phyloP scores from a whole-genome alignment of 768 basidiomycete species.

The Lactarius vividus region DNA sequence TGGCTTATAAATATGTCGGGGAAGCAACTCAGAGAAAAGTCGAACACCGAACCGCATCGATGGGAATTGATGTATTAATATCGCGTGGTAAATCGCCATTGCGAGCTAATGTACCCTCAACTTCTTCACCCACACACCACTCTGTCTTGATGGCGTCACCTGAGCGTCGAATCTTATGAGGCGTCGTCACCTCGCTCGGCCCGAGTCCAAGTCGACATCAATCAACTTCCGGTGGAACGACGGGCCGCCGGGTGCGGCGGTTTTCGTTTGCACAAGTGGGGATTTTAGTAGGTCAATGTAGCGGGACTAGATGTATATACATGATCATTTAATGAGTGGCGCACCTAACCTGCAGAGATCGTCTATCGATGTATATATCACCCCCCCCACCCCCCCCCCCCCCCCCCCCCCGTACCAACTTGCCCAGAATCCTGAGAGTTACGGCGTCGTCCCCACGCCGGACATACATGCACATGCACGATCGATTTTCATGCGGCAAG shows the following conservation, averaged over 20 bases:
- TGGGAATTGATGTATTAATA: not conserved
- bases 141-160: no score
- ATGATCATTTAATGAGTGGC: not conserved
- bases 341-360: not conserved
- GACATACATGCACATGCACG: not conserved
- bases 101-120: no score
- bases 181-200: no score
- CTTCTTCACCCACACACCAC: no score
- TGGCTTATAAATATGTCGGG: not conserved
- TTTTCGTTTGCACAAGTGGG: no score
- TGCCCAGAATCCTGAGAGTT: not conserved
- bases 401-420: not conserved
- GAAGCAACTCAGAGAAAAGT: not conserved
- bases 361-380: not conserved
- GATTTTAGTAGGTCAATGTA: not conserved
- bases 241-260: no score
- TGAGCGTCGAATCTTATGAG: no score
- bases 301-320: not conserved
- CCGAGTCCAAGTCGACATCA: no score
- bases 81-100: not conserved
- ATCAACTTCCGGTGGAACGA: no score
- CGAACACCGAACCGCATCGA: not conserved
- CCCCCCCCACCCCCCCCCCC: not conserved
- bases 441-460: not conserved
- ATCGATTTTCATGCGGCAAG: not conserved